Evolutionary conservation across 139 green algal species (phyloP), one percentile per base, ranked within the genome.

Genomic region (Auxenochlorella pyrenoidosa): DNA sequence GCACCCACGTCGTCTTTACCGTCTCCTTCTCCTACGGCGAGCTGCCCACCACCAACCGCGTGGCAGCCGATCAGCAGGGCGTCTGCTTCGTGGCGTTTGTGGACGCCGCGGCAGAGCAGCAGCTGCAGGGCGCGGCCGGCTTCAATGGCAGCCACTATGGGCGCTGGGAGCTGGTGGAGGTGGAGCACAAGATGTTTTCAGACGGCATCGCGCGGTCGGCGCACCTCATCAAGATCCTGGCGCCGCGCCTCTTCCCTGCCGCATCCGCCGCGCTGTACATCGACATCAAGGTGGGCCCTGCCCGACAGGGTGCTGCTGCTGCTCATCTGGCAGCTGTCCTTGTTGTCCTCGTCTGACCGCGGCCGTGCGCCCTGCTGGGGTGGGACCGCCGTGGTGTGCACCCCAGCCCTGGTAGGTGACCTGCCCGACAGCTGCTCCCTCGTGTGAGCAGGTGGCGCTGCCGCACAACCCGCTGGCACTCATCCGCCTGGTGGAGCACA

Each of bases 1-100:
- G 79, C 79, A 26, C 13, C 22, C 58, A 76, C 36, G 60, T 76
- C 16, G 36, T 85, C 2, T 85, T 40, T 24, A 75, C 60, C 6
- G 54, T 36, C 19, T 21, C 34, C 54, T 84, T 84, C 28, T 75
- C 59, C 26, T 75, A 75, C n/a, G 79, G 79, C 21, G 5, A 13
- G 10, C 19, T 85, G 36, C 22, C 26, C 24, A n/a, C 32, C 59
- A 75, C 79, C 28, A 59, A 59, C 3, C 2, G 32, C 32, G 59
- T 85, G 5, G 60, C 72, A 6, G 38, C 16, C 24, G 2, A 4
- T 24, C 38, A 59, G 79, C 38, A 38, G 4, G 79, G 79, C 79
- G 36, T 63, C 2, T 85, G 79, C 60, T 85, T 85, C n/a, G 79
- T 75, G 21, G 79, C 79, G 22, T 76, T 85, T 76, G 59, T 85